Evolutionary conservation across 2,329 filamentous ascomycete genomes (phyloP), one percentile per base, ranked within the genome.

Genomic region (Zymoseptoria pseudotritici): DNA sequence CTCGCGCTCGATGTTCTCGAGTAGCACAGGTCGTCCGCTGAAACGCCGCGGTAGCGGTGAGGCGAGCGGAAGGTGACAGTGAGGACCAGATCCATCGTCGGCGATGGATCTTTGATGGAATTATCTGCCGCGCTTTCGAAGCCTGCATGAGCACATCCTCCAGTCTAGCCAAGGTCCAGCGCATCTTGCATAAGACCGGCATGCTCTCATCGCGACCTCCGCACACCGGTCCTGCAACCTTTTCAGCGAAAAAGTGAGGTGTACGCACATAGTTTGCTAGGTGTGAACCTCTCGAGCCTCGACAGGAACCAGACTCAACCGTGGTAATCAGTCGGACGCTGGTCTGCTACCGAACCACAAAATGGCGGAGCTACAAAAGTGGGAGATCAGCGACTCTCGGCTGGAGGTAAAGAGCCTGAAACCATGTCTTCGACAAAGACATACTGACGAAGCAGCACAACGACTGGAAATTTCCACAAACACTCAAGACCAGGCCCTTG

Each of bases 311-410:
- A 29, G 36, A 46, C 2, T n/a, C 17, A 7, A 6, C 13, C 11
- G 36, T 46, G 13, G 11, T 42, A 17, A 46, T 46, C 36, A 17
- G 36, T 46, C 36, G 36, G 13, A 6, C 11, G 4, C 5, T 3
- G 11, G 2, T 13, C 17, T 13, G 36, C 36, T 42, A 17, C 36
- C 36, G 36, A 11, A 46, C 36, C 36, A 46, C 36, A 46, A 10
- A 56, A 29, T 31, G 36, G 65, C 66, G 64, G 67, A 64, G 50
- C 64, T 71, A 50, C 63, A 65, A 50, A 71, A 69, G 60, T 71
- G 68, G 62, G 66, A 69, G 58, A 70, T 71, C 55, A 65, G 62
- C 13, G 70, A 72, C 61, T 69, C 67, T n/a, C 66, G 68, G 55
- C 67, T 72, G 52, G 69, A 71, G 64, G 66, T 68, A 61, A 56